Evolutionary conservation across 768 basidiomycete genomes (phyloP), one percentile per base, ranked within the genome.

Genomic region (Rubroboletus pulcherrimus): DNA sequence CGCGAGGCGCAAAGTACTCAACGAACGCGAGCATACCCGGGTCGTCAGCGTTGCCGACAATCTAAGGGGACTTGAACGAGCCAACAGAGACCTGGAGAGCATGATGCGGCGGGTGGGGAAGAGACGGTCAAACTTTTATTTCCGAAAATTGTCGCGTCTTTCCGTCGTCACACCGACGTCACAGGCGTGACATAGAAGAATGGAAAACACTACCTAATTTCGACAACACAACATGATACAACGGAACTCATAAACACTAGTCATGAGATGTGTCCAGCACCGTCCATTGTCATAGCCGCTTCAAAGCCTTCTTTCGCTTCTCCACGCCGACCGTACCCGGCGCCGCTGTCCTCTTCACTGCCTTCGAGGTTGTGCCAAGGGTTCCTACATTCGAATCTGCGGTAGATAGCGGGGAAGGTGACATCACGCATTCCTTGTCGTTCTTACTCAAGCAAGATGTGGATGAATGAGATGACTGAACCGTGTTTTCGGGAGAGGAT

Each of bases 281-380:
- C 10, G 19, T 54, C 47, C 51, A 39, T 41, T 31, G 14, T 72
- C 63, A 93, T 70, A 93, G 72, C 59, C 91, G 78, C 73, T 89
- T 93, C 62, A 93, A 73, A 5, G 91, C 91, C 77, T 92, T 93
- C 80, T 93, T 93, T 70, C 91, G 78, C 75, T 93, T 93, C 73
- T 91, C 90, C 4, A 81, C 83, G 2, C 83, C 83, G 3, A 77
- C 79, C 11, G 73, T 74, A 1, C 79, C 78, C 0, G 84, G 79
- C 1, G 86, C 83, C 15, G 84, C 77, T 5, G 69, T 61, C 48
- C 89, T 75, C 71, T 91, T 91, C 49, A 87, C 78, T 0, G 87
- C 81, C 68, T 89, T 91, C 9, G 80, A 74, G 12, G 72, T 71
- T 12, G 69, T 62, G 15, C 63, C 66, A 10, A 71, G 69, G 52